Conservation (phyloP, 306 rosid genomes). For the Fragaria nilgerrensis region DNA sequence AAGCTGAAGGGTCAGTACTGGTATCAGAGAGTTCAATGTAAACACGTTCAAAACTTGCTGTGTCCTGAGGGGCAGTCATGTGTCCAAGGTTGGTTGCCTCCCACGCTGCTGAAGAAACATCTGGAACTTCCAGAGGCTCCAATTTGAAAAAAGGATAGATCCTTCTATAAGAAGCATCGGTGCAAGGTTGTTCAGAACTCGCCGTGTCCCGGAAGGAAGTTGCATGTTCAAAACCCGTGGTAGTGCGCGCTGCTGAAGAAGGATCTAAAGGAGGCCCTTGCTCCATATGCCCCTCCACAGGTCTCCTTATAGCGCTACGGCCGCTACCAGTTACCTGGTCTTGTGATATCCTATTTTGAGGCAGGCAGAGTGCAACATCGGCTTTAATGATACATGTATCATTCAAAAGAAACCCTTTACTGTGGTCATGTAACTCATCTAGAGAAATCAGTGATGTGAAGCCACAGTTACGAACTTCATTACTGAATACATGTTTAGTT, state of each 20-base stretch:
- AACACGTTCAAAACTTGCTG: not conserved
- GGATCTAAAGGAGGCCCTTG: not conserved
- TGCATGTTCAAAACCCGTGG: not conserved
- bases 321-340: not conserved
- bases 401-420: not conserved
- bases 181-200: not conserved
- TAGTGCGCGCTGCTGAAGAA: not conserved
- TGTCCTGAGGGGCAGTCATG: not conserved
- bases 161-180: not conserved
- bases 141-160: not conserved
- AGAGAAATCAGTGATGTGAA: not conserved
- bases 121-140: not conserved
- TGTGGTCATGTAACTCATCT: not conserved
- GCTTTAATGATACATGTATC: conserved; percentile 3
- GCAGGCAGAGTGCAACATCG: not conserved
- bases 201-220: not conserved
- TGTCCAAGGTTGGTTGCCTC: not conserved
- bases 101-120: not conserved
- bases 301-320: not conserved
- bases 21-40: not conserved
- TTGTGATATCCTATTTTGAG: not conserved
- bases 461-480: not conserved
- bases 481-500: not conserved
- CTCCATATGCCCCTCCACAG: not conserved
- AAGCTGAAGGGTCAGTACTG: not conserved